Percentiles rank a stretch among this genome's conserved stretches.
phyloP scores from a whole-genome alignment of 2,329 filamentous ascomycete species.

The Ophiobolus disseminans region DNA sequence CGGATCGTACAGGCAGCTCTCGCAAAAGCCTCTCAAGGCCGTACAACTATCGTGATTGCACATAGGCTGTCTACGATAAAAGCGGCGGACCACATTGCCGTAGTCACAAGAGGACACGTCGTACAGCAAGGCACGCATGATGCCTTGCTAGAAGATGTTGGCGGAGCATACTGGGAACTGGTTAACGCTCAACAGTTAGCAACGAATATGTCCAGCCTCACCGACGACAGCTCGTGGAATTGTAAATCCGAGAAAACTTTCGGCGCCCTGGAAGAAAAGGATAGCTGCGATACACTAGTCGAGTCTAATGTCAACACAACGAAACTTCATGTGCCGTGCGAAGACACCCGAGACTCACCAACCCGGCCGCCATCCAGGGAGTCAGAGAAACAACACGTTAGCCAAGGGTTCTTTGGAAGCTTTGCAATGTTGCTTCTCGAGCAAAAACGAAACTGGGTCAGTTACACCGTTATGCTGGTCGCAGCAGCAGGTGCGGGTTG shows the following conservation, averaged over 20 bases:
- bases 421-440: conserved; percentile 22
- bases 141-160: conserved; percentile 65
- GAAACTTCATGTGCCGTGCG: not conserved
- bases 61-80: conserved; percentile 92
- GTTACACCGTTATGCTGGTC: conserved; percentile 22
- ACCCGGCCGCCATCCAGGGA: not conserved
- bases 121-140: conserved; percentile 77
- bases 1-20: conserved; percentile 90
- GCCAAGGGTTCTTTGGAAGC: conserved; percentile 2
- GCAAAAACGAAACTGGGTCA: conserved; percentile 23
- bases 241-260: conserved; percentile 42
- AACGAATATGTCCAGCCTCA: conserved; percentile 59
- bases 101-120: conserved; percentile 72
- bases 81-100: conserved; percentile 76
- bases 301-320: conserved; percentile 28
- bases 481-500: conserved; percentile 30
- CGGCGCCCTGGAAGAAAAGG: conserved; percentile 10
- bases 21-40: conserved; percentile 78
- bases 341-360: not conserved
- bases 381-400: not conserved
- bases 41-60: conserved; percentile 93
- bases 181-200: conserved; percentile 76
- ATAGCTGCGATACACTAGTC: conserved; percentile 18
- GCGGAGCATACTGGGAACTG: conserved; percentile 68
- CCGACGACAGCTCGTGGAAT: not conserved